Evolutionary conservation across 257 asterid genomes (phyloP).

Genomic region (Nicotiana noctiflora): DNA sequence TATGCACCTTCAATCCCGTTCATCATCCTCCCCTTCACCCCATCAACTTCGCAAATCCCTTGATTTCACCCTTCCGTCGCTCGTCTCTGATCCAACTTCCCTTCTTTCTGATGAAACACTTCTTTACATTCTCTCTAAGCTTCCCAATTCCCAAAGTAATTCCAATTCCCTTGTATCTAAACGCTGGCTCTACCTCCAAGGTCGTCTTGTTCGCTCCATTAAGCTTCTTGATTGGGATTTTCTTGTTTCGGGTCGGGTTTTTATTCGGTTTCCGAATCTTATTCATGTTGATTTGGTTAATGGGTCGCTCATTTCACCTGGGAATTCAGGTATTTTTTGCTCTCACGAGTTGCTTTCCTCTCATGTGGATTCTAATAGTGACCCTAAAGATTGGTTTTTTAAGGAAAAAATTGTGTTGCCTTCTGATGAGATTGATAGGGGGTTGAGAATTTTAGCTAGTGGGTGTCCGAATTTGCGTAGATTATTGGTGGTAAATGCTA

Average conservation of each 20-base stretch:
- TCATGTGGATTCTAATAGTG: slow-evolving; percentile 34
- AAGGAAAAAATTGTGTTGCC: slow-evolving; percentile 32
- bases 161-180: slow-evolving; percentile 59
- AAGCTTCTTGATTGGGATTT: slow-evolving; percentile 82
- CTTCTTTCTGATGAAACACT: slow-evolving; percentile 63
- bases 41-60: slow-evolving; percentile 23
- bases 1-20: slow-evolving; percentile 50
- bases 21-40: slow-evolving; percentile 19
- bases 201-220: slow-evolving; percentile 64
- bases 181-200: slow-evolving; percentile 78
- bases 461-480: slow-evolving; percentile 59
- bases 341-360: slow-evolving; percentile 33
- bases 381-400: slow-evolving; percentile 33
- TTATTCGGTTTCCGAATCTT: slow-evolving; percentile 72
- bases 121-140: slow-evolving; percentile 52
- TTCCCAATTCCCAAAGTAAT: slow-evolving; percentile 52
- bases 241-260: slow-evolving; percentile 57
- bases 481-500: slow-evolving; percentile 47
- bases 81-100: slow-evolving; percentile 52
- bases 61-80: slow-evolving; percentile 28
- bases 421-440: slow-evolving; percentile 45
- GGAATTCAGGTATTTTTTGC: slow-evolving; percentile 39
- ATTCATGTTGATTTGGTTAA: slow-evolving; percentile 48
- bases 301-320: slow-evolving; percentile 37
- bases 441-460: slow-evolving; percentile 39